Evolutionary conservation across 2,329 filamentous ascomycete species (phyloP).

Genomic region (Leptographium radiaticola): DNA sequence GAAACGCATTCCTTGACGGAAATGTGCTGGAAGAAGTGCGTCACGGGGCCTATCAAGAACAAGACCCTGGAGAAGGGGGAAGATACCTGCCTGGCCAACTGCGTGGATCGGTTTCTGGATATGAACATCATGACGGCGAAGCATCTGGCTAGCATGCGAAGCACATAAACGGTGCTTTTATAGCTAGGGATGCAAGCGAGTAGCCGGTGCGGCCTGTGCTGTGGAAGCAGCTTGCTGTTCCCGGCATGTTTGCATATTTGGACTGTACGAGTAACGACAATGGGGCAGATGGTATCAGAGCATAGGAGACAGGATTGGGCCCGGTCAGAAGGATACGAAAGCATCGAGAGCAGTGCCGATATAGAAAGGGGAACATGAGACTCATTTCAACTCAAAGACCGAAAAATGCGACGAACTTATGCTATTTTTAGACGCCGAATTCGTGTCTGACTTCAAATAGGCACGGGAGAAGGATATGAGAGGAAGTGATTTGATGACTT

Average conservation of each 20-base stretch:
- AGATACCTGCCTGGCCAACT: slow-evolving; percentile 78
- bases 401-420: no score
- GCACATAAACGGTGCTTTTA: slow-evolving; percentile 5
- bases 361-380: neutral
- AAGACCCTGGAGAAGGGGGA: slow-evolving; percentile 64
- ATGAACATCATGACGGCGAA: slow-evolving; percentile 73
- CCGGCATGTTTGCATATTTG: neutral
- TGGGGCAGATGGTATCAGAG: no score
- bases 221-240: neutral
- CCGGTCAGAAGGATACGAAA: neutral
- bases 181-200: neutral
- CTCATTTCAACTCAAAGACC: no score
- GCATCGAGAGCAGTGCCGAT: no score
- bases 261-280: neutral
- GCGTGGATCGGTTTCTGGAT: slow-evolving; percentile 88
- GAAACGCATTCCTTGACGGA: slow-evolving; percentile 48
- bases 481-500: neutral
- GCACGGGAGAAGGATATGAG: neutral
- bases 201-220: neutral
- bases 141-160: slow-evolving; percentile 57
- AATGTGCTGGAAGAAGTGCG: slow-evolving; percentile 91
- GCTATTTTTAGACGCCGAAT: no score
- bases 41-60: slow-evolving; percentile 59
- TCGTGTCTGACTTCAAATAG: no score
- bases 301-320: neutral